Percentiles rank a stretch among this genome's conserved stretches.
Evolutionary conservation across 2,329 filamentous ascomycete genomes (phyloP).

Genomic region (Fusarium fujikuroi): DNA sequence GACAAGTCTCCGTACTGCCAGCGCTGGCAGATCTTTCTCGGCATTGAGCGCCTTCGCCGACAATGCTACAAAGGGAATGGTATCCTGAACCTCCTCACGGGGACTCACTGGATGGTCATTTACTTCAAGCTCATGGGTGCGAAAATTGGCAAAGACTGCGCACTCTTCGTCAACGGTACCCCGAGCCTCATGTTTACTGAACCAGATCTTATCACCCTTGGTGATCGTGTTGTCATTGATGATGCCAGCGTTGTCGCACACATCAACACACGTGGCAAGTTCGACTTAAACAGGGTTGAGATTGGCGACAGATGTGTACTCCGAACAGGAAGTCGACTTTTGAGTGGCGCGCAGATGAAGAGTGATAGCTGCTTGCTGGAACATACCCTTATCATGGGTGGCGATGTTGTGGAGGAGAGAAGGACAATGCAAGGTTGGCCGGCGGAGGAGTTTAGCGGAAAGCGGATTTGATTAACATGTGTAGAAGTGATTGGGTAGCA

Average conservation of each 20-base stretch:
- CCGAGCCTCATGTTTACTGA: slow-evolving; percentile 13
- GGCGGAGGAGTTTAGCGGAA: background rate
- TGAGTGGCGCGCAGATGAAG: slow-evolving; percentile 14
- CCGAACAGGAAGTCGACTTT: background rate
- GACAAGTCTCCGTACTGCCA: slow-evolving; percentile 15
- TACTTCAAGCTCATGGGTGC: slow-evolving; percentile 9
- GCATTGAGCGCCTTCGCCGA: background rate
- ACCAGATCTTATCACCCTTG: background rate
- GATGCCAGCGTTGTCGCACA: slow-evolving; percentile 18
- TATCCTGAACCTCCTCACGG: background rate
- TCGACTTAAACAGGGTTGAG: slow-evolving; percentile 6
- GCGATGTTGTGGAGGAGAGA: slow-evolving; percentile 8
- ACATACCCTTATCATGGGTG: slow-evolving; percentile 17
- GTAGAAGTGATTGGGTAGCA: background rate
- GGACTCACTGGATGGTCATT: background rate
- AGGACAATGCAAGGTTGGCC: slow-evolving; percentile 18
- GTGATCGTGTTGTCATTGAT: background rate
- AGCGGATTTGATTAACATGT: background rate
- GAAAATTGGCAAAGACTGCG: slow-evolving; percentile 8
- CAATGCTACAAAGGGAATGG: background rate
- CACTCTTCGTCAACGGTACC: background rate
- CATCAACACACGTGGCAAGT: slow-evolving; percentile 16
- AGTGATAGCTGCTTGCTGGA: slow-evolving; percentile 14
- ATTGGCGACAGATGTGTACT: slow-evolving; percentile 7
- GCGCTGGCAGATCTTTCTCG: slow-evolving; percentile 18